phyloP scores from a whole-genome alignment of 2,329 filamentous ascomycete genomes.

The Cladosporium velox region DNA sequence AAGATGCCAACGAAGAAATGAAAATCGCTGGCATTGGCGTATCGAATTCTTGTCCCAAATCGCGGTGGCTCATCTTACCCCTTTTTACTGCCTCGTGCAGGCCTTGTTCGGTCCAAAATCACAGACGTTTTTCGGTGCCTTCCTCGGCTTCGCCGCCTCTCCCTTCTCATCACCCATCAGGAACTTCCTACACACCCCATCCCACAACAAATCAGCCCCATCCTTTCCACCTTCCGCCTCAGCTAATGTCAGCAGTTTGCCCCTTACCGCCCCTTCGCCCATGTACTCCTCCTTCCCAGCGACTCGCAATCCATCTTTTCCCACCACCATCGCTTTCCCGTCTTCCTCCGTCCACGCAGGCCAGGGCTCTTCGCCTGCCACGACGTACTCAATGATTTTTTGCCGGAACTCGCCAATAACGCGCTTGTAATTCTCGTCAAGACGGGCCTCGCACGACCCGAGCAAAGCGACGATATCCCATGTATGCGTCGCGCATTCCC shows the following conservation, averaged over 20 bases:
- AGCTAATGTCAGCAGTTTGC: neutral
- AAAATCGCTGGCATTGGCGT: neutral
- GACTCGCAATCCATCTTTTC: constrained; percentile 16
- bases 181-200: constrained; percentile 10
- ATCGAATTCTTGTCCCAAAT: neutral
- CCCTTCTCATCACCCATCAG: neutral
- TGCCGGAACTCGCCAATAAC: constrained; percentile 20
- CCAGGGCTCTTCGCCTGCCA: constrained; percentile 22
- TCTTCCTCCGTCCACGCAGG: constrained; percentile 7
- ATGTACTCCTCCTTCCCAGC: constrained; percentile 52
- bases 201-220: constrained; percentile 8
- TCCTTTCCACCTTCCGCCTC: neutral
- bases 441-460: constrained; percentile 22
- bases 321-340: constrained; percentile 1
- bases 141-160: neutral
- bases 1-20: neutral
- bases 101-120: neutral
- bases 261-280: constrained; percentile 43
- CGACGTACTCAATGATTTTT: constrained; percentile 15
- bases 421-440: neutral
- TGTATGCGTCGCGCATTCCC: constrained; percentile 26
- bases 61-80: neutral
- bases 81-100: neutral
- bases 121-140: neutral
- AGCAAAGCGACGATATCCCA: constrained; percentile 27